These are phyloP conservation scores for Paxillus ammoniavirescens DNA, from an alignment of 768 basidiomycete species.

Conservation along the genomic window DNA sequence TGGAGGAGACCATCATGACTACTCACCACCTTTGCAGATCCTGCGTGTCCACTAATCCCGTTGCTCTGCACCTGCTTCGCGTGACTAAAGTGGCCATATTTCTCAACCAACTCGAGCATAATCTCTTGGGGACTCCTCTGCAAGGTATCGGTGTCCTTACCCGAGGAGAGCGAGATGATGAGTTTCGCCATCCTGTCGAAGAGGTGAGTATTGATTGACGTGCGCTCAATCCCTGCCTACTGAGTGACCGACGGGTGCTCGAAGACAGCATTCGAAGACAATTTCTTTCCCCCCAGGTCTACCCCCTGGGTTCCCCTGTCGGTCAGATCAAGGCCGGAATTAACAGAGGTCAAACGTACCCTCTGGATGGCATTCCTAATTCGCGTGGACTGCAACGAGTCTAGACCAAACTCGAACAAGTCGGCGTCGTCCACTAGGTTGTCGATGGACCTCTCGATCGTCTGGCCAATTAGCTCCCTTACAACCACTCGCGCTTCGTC, in stretches of 20 bases:
- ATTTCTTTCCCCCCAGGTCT: conserved; percentile 19
- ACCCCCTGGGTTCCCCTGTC: conserved; percentile 8
- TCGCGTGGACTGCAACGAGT: conserved; percentile 52
- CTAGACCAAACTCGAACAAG: conserved; percentile 48
- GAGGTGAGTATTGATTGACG: not conserved
- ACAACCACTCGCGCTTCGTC: conserved; percentile 11
- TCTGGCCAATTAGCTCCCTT: conserved; percentile 19
- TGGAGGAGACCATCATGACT: not conserved
- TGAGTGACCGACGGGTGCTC: conserved; percentile 46
- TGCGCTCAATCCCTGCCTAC: conserved; percentile 17
- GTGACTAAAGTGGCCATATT: conserved; percentile 28
- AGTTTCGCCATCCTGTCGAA: conserved; percentile 38
- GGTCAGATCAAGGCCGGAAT: conserved; percentile 6
- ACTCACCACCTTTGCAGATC: conserved; percentile 16
- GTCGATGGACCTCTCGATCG: conserved; percentile 15
- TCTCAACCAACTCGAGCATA: conserved; percentile 48
- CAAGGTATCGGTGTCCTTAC: conserved; percentile 18
- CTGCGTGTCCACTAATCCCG: conserved; percentile 12
- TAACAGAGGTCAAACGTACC: conserved; percentile 19
- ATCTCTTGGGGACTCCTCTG: conserved; percentile 32
- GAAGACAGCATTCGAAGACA: conserved; percentile 40
- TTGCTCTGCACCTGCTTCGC: not conserved
- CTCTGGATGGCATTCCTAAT: conserved; percentile 49
- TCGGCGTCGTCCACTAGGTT: conserved; percentile 35
- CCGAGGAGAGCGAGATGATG: conserved; percentile 35